phyloP scores from a whole-genome alignment of 768 basidiomycete genomes.

The Boletus barrowsii region DNA sequence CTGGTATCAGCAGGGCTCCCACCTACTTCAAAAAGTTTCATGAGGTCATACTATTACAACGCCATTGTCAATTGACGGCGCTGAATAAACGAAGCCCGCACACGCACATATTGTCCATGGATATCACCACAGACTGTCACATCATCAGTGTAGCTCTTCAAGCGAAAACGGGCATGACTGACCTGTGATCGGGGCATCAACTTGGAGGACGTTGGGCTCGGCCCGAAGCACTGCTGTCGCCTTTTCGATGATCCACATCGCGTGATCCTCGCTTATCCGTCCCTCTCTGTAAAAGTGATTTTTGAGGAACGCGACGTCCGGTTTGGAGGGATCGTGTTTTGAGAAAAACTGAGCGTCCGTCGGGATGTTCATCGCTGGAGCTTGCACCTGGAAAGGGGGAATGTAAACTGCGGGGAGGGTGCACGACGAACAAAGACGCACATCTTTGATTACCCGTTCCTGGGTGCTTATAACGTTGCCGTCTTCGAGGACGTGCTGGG shows the following conservation, averaged over 20 bases:
- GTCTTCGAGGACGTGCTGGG: conserved; percentile 90
- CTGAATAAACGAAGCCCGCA: conserved; percentile 3
- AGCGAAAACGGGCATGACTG: neutral
- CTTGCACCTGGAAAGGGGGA: conserved; percentile 72
- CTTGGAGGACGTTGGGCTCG: conserved; percentile 88
- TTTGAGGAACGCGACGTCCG: conserved; percentile 94
- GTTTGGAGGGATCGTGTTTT: conserved; percentile 77
- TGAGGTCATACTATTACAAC: conserved; percentile 72
- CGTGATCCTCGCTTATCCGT: conserved; percentile 89
- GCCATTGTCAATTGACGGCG: conserved; percentile 17
- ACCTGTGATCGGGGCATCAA: conserved; percentile 99
- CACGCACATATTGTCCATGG: conserved; percentile 95
- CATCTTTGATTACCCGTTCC: conserved; percentile 95
- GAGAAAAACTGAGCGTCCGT: conserved; percentile 95
- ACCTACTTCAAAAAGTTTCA: conserved; percentile 94
- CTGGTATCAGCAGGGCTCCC: conserved; percentile 92
- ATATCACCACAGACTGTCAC: conserved; percentile 92
- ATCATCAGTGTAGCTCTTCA: neutral
- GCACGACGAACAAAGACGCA: conserved; percentile 34
- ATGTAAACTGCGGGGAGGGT: conserved; percentile 5
- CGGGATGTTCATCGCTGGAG: conserved; percentile 90
- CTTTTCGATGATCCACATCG: conserved; percentile 87
- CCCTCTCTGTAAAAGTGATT: conserved; percentile 99
- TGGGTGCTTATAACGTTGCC: conserved; percentile 89
- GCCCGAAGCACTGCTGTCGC: conserved; percentile 77